Conservation (phyloP, 345 rosid species). For the Pistacia vera region DNA sequence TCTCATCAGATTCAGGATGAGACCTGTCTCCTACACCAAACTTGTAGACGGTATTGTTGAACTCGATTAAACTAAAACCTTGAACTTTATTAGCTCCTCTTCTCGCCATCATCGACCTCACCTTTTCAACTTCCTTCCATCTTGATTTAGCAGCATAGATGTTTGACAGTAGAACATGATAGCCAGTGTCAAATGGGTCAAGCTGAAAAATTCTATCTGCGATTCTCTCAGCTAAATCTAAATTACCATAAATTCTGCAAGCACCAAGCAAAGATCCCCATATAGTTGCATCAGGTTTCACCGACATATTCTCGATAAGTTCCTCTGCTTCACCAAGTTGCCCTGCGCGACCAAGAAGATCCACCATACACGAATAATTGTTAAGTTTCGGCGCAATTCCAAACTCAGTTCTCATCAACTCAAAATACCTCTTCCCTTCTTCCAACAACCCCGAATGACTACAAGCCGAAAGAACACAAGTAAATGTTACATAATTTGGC, state of each 20-base stretch:
- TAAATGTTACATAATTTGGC: conserved; percentile 11
- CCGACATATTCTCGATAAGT: not conserved
- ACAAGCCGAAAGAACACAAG: conserved; percentile 6
- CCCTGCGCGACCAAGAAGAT: conserved; percentile 10
- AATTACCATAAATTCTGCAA: conserved; percentile 7
- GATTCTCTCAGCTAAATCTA: conserved; percentile 12
- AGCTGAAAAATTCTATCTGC: conserved; percentile 8
- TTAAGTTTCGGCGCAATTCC: not conserved
- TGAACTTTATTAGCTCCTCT: conserved; percentile 12
- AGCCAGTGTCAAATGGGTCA: conserved; percentile 10
- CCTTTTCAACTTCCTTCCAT: conserved; percentile 15
- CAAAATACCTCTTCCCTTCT: conserved; percentile 6
- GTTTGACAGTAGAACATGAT: conserved; percentile 6
- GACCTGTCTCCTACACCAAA: conserved; percentile 13
- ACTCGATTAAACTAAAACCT: conserved; percentile 13
- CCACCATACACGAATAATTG: conserved; percentile 6
- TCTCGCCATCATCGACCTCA: conserved; percentile 1
- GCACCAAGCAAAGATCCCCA: conserved; percentile 16
- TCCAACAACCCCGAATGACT: conserved; percentile 12
- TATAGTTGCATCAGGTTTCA: conserved; percentile 11
- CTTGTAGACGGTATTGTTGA: not conserved
- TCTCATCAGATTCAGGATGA: conserved; percentile 1
- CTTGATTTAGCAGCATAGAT: conserved; percentile 13
- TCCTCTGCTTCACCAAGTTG: conserved; percentile 5
- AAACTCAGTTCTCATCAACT: not conserved